Conservation (phyloP, 495 filamentous ascomycete genomes). For the Polyplosphaeria fusca region DNA sequence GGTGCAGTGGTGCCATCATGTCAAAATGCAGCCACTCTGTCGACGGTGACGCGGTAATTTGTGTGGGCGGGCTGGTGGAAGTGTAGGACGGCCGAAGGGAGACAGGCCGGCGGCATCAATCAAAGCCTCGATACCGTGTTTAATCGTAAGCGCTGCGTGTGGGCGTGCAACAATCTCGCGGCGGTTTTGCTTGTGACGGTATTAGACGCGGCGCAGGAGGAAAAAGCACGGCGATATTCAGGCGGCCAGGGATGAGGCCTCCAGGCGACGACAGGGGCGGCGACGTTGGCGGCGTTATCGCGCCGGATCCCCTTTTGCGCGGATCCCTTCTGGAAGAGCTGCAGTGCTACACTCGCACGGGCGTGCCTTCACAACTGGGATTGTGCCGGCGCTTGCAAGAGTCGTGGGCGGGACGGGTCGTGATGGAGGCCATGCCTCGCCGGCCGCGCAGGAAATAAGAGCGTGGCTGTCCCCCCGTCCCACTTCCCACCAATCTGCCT, state of each 20-base stretch:
- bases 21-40: conserved; percentile 24
- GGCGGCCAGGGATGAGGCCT: conserved; percentile 3
- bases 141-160: conserved; percentile 18
- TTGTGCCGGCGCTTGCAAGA: conserved; percentile 8
- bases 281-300: conserved; percentile 27
- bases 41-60: conserved; percentile 12
- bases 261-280: neutral
- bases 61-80: conserved; percentile 22
- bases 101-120: conserved; percentile 20
- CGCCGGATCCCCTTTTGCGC: conserved; percentile 25
- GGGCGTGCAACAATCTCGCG: conserved; percentile 18
- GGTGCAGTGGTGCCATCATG: conserved; percentile 12
- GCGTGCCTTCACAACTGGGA: no score
- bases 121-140: conserved; percentile 13
- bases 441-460: conserved; percentile 26
- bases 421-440: neutral
- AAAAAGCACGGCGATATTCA: conserved; percentile 14
- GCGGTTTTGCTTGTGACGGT: neutral
- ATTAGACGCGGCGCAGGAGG: conserved; percentile 1
- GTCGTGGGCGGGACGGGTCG: conserved; percentile 20
- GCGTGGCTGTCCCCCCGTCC: conserved; percentile 28
- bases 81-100: conserved; percentile 30
- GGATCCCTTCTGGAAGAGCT: conserved; percentile 27
- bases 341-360: conserved; percentile 28
- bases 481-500: conserved; percentile 32